Base-by-base conservation (phyloP, 352 stramenopile species). In the Hyphochytrium catenoides region DNA sequence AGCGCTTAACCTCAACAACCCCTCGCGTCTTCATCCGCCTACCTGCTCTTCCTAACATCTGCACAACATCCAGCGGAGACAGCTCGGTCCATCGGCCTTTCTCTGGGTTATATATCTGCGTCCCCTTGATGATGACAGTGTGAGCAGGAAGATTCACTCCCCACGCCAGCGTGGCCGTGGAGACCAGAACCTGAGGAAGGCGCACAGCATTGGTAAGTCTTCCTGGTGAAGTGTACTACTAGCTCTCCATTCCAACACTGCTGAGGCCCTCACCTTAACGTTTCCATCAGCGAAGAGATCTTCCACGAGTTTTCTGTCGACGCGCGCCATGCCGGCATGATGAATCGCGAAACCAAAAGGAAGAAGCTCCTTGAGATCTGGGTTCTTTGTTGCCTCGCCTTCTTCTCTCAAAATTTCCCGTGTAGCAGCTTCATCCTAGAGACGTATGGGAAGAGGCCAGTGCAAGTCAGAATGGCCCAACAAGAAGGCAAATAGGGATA, bases 71-170 rank as follows among this genome's bases (percentile, higher is more conserved):
- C 22, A 98, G 59, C 5, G 89, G 88, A 46, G 74, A 95, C 8
- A 99, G 50, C 50, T 99, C 91, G 16, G 84, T 89, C 91, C 91
- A 99, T 15, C 84, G 62, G 12, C 90, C 88, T 43, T 93, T 86
- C 34, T 95, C 84, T 3, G 91, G 91, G 44, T 95, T 93, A 62
- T 99, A 99, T 47, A 99, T 95, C 51, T 99, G 91, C 19, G 93
- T 99, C n/a, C 93, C 93, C 59, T 98, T 98, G 51, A 99, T 98
- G 45, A 99, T 98, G 11, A 99, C 93, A 3, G 91, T 96, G 57
- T 98, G 91, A 0, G 89, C 90, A 4, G 93, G 93, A 31, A 99
- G 56, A 54, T 99, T 99, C 15, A 99, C 91, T 57, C 93, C 93
- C 93, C 93, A 99, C 0, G 93, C 93, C 11, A 99, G 61, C 22